A percentile compares a stretch with the other conserved stretches of the same genome.
Evolutionary conservation across 2,329 filamentous ascomycete genomes (phyloP).

Genomic region (Colletotrichum sp.): DNA sequence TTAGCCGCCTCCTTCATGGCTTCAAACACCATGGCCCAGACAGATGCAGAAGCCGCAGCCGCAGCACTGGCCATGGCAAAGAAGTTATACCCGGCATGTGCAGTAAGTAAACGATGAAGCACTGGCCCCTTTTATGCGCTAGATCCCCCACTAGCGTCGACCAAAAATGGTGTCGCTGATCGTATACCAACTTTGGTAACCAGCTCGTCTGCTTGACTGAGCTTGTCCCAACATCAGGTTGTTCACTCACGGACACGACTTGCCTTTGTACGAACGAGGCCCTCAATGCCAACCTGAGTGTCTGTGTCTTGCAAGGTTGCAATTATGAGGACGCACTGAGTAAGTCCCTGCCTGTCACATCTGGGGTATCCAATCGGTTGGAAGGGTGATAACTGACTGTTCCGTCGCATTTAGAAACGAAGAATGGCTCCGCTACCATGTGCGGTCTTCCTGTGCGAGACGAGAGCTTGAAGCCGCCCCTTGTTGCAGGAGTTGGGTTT

Average conservation of each 20-base stretch:
- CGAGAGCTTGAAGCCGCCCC: conserved; percentile 25
- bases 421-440: conserved; percentile 13
- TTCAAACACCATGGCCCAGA: not conserved
- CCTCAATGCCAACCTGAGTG: conserved; percentile 20
- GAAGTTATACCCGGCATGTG: conserved; percentile 19
- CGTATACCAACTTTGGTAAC: not conserved
- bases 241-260: conserved; percentile 16
- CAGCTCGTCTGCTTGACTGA: conserved; percentile 22
- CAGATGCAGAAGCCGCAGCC: not conserved
- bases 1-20: not conserved
- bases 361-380: not conserved
- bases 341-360: not conserved
- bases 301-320: conserved; percentile 22
- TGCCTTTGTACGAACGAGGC: conserved; percentile 27
- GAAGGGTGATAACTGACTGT: not conserved
- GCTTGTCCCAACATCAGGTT: conserved; percentile 4
- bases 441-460: conserved; percentile 31
- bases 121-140: not conserved
- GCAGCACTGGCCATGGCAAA: conserved; percentile 7
- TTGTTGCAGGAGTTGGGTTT: conserved; percentile 30
- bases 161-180: not conserved
- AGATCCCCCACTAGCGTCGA: not conserved
- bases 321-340: conserved; percentile 17
- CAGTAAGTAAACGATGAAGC: conserved; percentile 18
- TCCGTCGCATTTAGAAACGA: conserved; percentile 21